phyloP scores from a whole-genome alignment of 2,329 filamentous ascomycete genomes.

The Phialocephala subalpina region DNA sequence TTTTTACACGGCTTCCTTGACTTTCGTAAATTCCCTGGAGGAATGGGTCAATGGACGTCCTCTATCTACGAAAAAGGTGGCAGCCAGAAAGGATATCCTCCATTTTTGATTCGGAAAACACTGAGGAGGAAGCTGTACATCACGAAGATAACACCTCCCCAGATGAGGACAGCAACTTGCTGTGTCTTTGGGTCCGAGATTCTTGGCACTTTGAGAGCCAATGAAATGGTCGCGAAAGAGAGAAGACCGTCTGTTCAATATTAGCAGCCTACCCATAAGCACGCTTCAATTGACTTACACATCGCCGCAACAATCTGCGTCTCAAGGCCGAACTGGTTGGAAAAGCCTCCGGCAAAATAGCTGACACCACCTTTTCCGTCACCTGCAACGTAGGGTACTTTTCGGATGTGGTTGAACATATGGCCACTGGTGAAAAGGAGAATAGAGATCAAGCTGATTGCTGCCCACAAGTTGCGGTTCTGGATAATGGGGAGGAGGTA shows the following conservation, averaged over 20 bases:
- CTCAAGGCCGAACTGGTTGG: conserved; percentile 92
- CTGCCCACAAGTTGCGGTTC: conserved; percentile 94
- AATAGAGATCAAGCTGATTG: conserved; percentile 85
- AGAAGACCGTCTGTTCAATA: conserved; percentile 71
- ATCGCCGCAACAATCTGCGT: conserved; percentile 94
- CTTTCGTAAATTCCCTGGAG: not conserved
- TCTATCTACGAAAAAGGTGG: conserved; percentile 73
- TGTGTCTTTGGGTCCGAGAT: conserved; percentile 81
- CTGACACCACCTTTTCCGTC: conserved; percentile 85
- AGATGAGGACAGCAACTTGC: conserved; percentile 81
- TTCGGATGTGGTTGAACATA: conserved; percentile 99
- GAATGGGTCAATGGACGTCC: not conserved
- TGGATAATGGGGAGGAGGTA: conserved; percentile 84
- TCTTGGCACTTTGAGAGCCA: conserved; percentile 91
- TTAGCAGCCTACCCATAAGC: conserved; percentile 13
- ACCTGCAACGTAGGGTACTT: conserved; percentile 89
- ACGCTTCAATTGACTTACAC: conserved; percentile 67
- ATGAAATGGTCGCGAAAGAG: conserved; percentile 88
- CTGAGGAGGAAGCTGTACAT: conserved; percentile 95
- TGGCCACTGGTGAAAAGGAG: conserved; percentile 94
- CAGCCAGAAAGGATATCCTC: conserved; percentile 91
- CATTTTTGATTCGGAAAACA: conserved; percentile 94
- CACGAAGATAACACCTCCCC: conserved; percentile 78
- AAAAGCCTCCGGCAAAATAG: conserved; percentile 93
- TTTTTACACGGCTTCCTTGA: conserved; percentile 9